These are phyloP conservation scores for Podila epigama DNA, from an alignment of 192 early-diverging fungal species.

Conservation along the genomic window DNA sequence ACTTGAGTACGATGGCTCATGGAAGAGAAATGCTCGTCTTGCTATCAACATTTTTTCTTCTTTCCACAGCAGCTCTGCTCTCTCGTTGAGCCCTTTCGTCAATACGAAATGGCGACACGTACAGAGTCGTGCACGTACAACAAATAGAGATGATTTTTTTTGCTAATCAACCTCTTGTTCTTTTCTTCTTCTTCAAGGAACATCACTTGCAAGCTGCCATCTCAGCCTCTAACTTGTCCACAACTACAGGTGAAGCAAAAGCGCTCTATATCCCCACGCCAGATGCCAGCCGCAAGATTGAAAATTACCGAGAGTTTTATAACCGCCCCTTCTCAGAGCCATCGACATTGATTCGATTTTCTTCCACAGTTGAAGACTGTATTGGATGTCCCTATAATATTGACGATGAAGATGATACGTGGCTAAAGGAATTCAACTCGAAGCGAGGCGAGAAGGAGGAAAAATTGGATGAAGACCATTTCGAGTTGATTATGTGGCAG, in stretches of 20 bases:
- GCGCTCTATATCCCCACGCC: slow-evolving; percentile 89
- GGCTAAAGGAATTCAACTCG: slow-evolving; percentile 61
- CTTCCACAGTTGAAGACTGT: slow-evolving; percentile 86
- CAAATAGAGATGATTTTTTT: no score
- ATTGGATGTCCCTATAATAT: slow-evolving; percentile 89
- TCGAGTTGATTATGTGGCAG: slow-evolving; percentile 82
- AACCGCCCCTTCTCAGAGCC: slow-evolving; percentile 72
- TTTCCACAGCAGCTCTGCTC: no score
- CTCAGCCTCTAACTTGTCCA: slow-evolving; percentile 73
- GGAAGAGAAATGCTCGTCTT: no score
- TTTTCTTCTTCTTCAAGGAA: slow-evolving; percentile 63
- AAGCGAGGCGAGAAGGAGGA: slow-evolving; percentile 34
- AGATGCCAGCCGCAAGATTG: slow-evolving; percentile 78
- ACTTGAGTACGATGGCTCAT: no score
- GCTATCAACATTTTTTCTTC: no score
- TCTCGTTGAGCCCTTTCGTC: no score
- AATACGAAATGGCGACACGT: no score
- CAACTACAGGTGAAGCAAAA: slow-evolving; percentile 64
- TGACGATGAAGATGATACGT: slow-evolving; percentile 85
- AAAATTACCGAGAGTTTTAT: slow-evolving; percentile 77
- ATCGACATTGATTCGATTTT: slow-evolving; percentile 84
- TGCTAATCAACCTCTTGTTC: slow-evolving; percentile 18
- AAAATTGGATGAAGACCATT: slow-evolving; percentile 70
- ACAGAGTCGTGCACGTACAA: no score
- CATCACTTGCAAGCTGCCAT: slow-evolving; percentile 95